A percentile compares a stretch with the other conserved stretches of the same genome.
Evolutionary conservation across 257 asterid species (phyloP).

Genomic region (Prunella vulgaris): DNA sequence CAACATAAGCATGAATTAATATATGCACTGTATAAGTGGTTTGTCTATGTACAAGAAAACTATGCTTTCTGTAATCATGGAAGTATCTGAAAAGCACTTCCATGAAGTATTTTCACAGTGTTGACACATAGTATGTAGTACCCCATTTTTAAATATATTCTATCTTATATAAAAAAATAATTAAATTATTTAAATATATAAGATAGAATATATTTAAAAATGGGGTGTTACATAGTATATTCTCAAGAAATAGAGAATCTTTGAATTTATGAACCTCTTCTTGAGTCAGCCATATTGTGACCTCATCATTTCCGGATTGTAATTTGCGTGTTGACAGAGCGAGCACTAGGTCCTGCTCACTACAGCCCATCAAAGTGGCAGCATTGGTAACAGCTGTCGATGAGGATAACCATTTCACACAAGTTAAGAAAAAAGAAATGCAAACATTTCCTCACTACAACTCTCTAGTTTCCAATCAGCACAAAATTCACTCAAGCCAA

Average conservation of each 20-base stretch:
- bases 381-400: conserved; percentile 72
- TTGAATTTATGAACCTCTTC: conserved; percentile 58
- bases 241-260: conserved; percentile 14
- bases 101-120: background rate
- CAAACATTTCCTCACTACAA: background rate
- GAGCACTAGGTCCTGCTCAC: conserved; percentile 55
- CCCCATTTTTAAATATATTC: no score
- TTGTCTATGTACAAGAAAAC: background rate
- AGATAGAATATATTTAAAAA: no score
- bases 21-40: conserved; percentile 1
- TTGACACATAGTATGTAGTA: no score
- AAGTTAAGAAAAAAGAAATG: conserved; percentile 16
- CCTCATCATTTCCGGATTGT: conserved; percentile 68
- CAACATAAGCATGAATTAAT: background rate
- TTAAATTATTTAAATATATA: no score
- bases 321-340: conserved; percentile 64
- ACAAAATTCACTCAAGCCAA: background rate
- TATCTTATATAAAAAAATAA: no score
- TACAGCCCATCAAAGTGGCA: conserved; percentile 83
- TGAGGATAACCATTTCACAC: conserved; percentile 10
- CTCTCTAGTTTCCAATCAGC: background rate
- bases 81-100: conserved; percentile 16
- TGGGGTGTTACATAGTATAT: no score
- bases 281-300: conserved; percentile 47
- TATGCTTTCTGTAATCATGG: conserved; percentile 6